phyloP scores from a whole-genome alignment of 1,284 basidiomycete genomes.

The Sanguinoderma infundibulare region DNA sequence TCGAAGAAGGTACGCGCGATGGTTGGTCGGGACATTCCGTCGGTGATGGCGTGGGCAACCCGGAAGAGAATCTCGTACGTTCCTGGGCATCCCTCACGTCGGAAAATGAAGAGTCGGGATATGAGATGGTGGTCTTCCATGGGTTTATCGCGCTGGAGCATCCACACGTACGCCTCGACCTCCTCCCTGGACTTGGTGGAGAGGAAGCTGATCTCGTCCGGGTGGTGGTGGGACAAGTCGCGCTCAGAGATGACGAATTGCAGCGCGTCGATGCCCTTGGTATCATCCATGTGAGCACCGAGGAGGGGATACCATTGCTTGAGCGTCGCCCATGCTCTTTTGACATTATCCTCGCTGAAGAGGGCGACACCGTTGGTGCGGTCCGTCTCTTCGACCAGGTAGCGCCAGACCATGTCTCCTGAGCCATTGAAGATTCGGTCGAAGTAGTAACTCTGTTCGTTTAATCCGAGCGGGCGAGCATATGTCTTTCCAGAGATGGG shows the following conservation, averaged over 20 bases:
- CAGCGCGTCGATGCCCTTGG: slow-evolving; percentile 30
- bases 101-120: slow-evolving; percentile 21
- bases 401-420: slow-evolving; percentile 46
- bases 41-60: slow-evolving; percentile 51
- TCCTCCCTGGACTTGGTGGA: slow-evolving; percentile 38
- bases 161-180: slow-evolving; percentile 24
- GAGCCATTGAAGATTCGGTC: slow-evolving; percentile 48
- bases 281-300: slow-evolving; percentile 41
- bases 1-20: slow-evolving; percentile 51
- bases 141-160: slow-evolving; percentile 14
- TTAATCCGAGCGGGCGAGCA: slow-evolving; percentile 43
- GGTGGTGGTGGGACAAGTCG: slow-evolving; percentile 31
- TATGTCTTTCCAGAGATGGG: slow-evolving; percentile 18
- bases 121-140: slow-evolving; percentile 19
- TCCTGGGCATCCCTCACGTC: slow-evolving; percentile 21
- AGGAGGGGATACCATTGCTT: slow-evolving; percentile 54
- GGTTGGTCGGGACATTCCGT: slow-evolving; percentile 50
- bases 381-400: slow-evolving; percentile 36
- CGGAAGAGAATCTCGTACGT: slow-evolving; percentile 47
- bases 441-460: slow-evolving; percentile 50
- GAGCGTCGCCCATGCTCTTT: slow-evolving; percentile 44
- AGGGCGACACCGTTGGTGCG: slow-evolving; percentile 16
- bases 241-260: slow-evolving; percentile 45
- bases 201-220: slow-evolving; percentile 42
- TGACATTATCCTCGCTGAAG: slow-evolving; percentile 38